Base-by-base conservation (phyloP, 1,284 basidiomycete genomes). In the Cutaneotrichosporon curvatum region DNA sequence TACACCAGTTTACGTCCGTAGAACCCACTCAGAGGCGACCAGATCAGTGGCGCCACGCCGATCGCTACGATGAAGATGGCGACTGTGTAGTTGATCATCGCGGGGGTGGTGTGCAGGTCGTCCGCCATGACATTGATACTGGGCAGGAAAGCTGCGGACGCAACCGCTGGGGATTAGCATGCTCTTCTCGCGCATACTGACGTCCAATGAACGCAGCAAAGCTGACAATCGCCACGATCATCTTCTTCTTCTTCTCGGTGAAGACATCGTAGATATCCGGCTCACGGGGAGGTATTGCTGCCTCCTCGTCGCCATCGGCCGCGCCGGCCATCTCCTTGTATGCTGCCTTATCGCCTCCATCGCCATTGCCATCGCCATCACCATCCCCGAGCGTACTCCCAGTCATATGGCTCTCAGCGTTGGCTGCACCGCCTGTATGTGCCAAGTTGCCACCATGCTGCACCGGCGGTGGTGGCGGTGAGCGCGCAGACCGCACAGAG, bases 121-220 rank as follows among this genome's bases (percentile, higher is more conserved):
- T 68, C 63, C 0, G 81, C 77, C 52, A 86, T 80, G 47, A 81
- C 74, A 0, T 82, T 81, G 39, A 86, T 83, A 0, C 79, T 77
- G 0, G 84, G 84, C 3, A 83, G 74, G 65, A 85, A 84, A 2
- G 80, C 78, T 4, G 80, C 79, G 2, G 80, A 76, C 0, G 83
- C 78, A 60, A 85, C 80, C 22, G 83, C 83, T 85, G 57, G 7
- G 7, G 16, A 21, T 21, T 7, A 20, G 35, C 35, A 16, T 34
- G 32, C 32, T 34, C 15, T 34, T 6, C 15, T 34, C 15, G 8
- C 32, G 7, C 11, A 9, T 2, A 71, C 75, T 49, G 57, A 80
- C 79, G 72, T 32, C 75, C 76, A 30, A 81, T 69, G 21, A 81
- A 59, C 3, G 76, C 79, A 23, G 74, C 73, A 55, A 71, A 76